A percentile compares a stretch with the other conserved stretches of the same genome.
These are phyloP conservation scores for Penicillium sp. DNA, from an alignment of 2,329 filamentous ascomycete species.

Conservation along the genomic window DNA sequence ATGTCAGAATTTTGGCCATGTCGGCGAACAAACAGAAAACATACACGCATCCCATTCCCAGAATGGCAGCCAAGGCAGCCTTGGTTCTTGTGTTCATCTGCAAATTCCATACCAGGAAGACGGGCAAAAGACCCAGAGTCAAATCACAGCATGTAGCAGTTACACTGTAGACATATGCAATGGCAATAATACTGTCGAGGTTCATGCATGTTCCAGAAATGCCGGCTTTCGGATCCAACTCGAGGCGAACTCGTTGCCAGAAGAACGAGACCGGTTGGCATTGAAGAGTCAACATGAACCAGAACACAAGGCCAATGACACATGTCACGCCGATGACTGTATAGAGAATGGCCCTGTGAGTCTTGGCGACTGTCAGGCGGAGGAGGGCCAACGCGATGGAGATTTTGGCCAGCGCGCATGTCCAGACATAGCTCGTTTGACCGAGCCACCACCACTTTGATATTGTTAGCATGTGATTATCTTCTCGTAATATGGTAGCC, in stretches of 20 bases:
- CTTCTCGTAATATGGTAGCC: not conserved
- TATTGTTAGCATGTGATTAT: conserved; percentile 3
- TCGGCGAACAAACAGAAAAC: conserved; percentile 10
- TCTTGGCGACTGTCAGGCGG: conserved; percentile 49
- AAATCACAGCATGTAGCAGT: conserved; percentile 54
- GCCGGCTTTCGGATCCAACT: conserved; percentile 8
- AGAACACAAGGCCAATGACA: conserved; percentile 50
- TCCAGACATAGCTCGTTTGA: conserved; percentile 56
- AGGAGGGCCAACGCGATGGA: conserved; percentile 58
- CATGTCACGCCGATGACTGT: conserved; percentile 50
- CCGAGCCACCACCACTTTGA: conserved; percentile 56
- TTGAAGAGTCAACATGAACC: conserved; percentile 56
- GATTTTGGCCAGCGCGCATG: conserved; percentile 52
- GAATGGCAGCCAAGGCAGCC: conserved; percentile 53
- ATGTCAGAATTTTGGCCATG: not conserved
- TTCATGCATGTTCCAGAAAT: conserved; percentile 43
- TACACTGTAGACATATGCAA: conserved; percentile 57
- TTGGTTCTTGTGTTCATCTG: conserved; percentile 59
- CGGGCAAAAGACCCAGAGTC: conserved; percentile 55
- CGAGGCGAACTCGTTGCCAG: conserved; percentile 44
- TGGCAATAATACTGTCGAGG: conserved; percentile 51
- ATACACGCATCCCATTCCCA: conserved; percentile 59
- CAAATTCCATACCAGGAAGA: conserved; percentile 57
- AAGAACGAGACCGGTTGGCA: conserved; percentile 56
- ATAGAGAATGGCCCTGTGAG: conserved; percentile 52